Base-by-base conservation (phyloP, 176 grass and related monocot genomes). In the Poa pratensis region DNA sequence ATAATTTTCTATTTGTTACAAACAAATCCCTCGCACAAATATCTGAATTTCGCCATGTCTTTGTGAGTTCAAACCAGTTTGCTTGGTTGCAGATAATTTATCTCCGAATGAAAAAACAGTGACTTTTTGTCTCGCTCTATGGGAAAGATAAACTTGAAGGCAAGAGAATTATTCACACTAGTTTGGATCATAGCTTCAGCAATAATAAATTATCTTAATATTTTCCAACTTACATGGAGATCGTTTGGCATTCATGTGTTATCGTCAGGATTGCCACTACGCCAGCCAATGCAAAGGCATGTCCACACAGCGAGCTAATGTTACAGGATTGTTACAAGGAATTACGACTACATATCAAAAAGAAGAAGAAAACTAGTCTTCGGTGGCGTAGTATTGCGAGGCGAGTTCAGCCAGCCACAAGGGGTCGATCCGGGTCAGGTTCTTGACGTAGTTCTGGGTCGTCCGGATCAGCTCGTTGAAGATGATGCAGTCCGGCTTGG, bases 321-420 rank as follows among this genome's bases (percentile, higher is more conserved):
- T 20, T 60, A 79, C 37, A 49, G 10, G 24, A 46, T 35, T 35
- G 30, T 45, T 11, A 45, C 11, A 74, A 24, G 9, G 15, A 77
- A 16, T 43, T 73, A 51, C 42, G 5, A 34, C 40, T 15, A 48
- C 3, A 9, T 23, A 87, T 55, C 45, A 50, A 75, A 71, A 43
- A 0, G 9, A 69, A n/a, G 27, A 71, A 14, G 46, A 70, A 72
- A 32, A 82, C 68, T 81, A 98, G 30, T 86, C 71, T 35, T 95
- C 83, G 0, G 86, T 88, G 23, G 96, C 88, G n/a, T 95, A 98
- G 53, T 92, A 95, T 32, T 94, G 96, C 9, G 91, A 90, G 19
- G 96, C 93, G 5, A 98, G 87, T 81, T 98, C 96, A 26, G 93
- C 81, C 63, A 98, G 71, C 96, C 96, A 98, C 55, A 95, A 66